Conservation (phyloP, 139 green algal genomes). For the Astrephomene gubernaculifera region DNA sequence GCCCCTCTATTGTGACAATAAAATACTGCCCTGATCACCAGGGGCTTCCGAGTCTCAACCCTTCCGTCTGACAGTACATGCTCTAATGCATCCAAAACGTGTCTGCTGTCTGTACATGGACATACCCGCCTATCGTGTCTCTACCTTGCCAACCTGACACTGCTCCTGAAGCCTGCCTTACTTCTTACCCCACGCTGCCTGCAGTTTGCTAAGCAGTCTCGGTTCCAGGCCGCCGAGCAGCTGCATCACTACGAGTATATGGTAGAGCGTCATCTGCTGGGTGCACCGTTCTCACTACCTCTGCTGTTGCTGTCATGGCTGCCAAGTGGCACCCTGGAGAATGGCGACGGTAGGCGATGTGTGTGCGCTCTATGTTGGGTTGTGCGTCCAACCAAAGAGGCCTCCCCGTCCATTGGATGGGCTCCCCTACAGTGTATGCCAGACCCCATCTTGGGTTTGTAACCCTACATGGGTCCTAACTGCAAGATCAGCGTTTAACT, state of each 20-base stretch:
- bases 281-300: neutral
- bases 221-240: neutral
- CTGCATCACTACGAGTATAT: conserved; percentile 1
- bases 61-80: neutral
- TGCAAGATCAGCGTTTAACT: no score
- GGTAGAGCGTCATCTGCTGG: neutral
- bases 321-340: neutral
- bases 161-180: neutral
- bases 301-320: neutral
- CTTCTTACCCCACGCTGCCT: neutral
- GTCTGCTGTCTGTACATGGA: no score
- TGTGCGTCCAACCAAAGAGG: no score
- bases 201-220: neutral
- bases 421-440: no score
- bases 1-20: no score
- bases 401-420: no score
- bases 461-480: no score
- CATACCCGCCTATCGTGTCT: no score
- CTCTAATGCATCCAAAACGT: neutral
- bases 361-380: no score
- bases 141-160: no score
- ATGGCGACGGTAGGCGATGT: neutral
- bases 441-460: no score
- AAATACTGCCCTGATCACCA: no score
- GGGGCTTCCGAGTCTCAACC: neutral